Percentiles rank a stretch among this genome's conserved stretches.
phyloP scores from a whole-genome alignment of 768 basidiomycete genomes.

The Tricholoma bakamatsutake region DNA sequence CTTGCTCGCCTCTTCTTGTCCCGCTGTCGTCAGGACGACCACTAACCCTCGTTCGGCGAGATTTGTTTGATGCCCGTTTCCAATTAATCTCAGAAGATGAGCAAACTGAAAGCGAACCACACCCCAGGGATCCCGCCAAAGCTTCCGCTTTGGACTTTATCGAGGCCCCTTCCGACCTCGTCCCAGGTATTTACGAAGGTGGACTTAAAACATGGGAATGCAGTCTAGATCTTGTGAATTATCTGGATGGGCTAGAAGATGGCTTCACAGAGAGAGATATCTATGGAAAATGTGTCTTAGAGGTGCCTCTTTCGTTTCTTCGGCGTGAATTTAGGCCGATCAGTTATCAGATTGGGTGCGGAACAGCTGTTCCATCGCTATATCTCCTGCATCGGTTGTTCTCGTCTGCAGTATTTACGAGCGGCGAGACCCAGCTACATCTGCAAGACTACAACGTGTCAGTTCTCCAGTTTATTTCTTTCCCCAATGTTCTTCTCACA shows the following conservation, averaged over 20 bases:
- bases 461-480: slow-evolving; percentile 71
- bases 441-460: slow-evolving; percentile 90
- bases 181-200: slow-evolving; percentile 92
- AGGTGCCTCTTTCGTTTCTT: slow-evolving; percentile 44
- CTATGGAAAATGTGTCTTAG: slow-evolving; percentile 56
- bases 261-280: slow-evolving; percentile 13
- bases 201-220: slow-evolving; percentile 99
- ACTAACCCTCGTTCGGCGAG: slow-evolving; percentile 61
- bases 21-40: slow-evolving; percentile 32
- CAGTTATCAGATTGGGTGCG: slow-evolving; percentile 77
- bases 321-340: not conserved
- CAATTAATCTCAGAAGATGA: slow-evolving; percentile 68
- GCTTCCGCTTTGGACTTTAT: slow-evolving; percentile 53
- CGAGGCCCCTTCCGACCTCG: slow-evolving; percentile 82
- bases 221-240: slow-evolving; percentile 77
- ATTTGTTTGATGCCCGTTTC: slow-evolving; percentile 95
- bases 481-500: slow-evolving; percentile 71
- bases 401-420: slow-evolving; percentile 15
- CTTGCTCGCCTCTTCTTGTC: slow-evolving; percentile 68
- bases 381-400: slow-evolving; percentile 66
- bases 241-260: slow-evolving; percentile 37
- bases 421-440: slow-evolving; percentile 49
- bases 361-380: slow-evolving; percentile 81
- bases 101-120: slow-evolving; percentile 17
- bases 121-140: slow-evolving; percentile 4